These are phyloP conservation scores for Boletellus emodensis DNA, from an alignment of 768 basidiomycete genomes.

Conservation along the genomic window DNA sequence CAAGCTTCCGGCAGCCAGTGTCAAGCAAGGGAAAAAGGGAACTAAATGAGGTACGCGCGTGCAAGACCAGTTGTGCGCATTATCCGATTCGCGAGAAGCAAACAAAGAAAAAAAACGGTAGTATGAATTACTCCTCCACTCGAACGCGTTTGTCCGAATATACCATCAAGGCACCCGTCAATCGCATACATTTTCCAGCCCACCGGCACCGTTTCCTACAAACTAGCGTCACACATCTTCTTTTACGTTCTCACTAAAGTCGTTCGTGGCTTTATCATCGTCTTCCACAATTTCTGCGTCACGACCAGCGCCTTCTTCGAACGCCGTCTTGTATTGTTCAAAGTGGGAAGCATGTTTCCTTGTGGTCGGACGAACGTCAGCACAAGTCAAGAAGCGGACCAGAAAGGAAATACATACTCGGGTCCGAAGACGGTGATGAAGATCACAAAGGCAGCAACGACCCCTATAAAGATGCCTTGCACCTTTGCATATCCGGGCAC, in stretches of 20 bases:
- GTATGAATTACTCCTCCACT: no score
- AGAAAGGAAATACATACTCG: constrained; percentile 46
- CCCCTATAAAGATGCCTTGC: constrained; percentile 85
- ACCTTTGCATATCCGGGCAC: constrained; percentile 71
- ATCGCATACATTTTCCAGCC: not conserved
- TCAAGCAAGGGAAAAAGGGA: no score
- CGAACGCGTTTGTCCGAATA: not conserved
- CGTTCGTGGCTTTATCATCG: constrained; percentile 6
- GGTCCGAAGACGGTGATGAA: constrained; percentile 76
- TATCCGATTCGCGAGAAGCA: no score
- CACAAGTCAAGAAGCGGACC: not conserved
- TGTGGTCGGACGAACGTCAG: not conserved
- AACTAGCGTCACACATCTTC: constrained; percentile 4
- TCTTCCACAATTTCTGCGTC: constrained; percentile 40
- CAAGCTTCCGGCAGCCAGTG: no score
- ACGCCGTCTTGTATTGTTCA: constrained; percentile 76
- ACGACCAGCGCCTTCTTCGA: constrained; percentile 66
- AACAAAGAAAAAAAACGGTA: no score
- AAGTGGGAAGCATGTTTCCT: constrained; percentile 79
- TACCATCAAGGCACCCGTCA: constrained; percentile 3
- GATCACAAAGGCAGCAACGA: constrained; percentile 73
- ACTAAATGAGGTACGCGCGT: no score
- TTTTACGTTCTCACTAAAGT: constrained; percentile 6
- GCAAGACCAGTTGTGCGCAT: no score
- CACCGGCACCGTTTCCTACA: no score